Evolutionary conservation across 2,329 filamentous ascomycete genomes (phyloP).

Genomic region (Pyricularia pennisetigena): DNA sequence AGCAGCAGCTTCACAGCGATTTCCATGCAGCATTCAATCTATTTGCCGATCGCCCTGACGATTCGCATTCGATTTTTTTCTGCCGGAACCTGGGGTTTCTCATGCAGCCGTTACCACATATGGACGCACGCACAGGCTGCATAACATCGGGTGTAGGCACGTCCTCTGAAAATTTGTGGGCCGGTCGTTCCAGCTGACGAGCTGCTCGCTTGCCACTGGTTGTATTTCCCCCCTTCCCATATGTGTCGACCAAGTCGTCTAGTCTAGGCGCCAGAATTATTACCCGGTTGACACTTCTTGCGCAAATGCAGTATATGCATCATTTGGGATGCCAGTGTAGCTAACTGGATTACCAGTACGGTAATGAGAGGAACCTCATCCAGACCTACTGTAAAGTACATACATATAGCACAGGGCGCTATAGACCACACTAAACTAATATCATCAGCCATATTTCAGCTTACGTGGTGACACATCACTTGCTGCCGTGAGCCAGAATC

Average conservation of each 20-base stretch:
- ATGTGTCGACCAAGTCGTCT: background rate
- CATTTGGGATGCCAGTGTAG: no score
- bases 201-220: background rate
- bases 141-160: background rate
- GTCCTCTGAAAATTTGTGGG: background rate
- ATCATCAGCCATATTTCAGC: background rate
- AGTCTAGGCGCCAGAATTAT: background rate
- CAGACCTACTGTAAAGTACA: background rate
- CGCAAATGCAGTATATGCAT: no score
- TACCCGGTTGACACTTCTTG: no score
- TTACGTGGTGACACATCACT: background rate
- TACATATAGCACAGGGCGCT: background rate
- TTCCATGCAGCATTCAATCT: background rate
- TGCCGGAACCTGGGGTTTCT: background rate
- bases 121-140: background rate
- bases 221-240: background rate
- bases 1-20: background rate
- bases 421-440: background rate
- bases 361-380: background rate
- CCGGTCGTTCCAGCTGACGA: background rate
- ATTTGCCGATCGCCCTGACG: background rate
- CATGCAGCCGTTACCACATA: background rate
- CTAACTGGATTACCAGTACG: background rate
- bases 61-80: background rate
- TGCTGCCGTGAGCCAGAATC: background rate